A percentile compares a stretch with the other conserved stretches of the same genome.
phyloP scores from a whole-genome alignment of 73 alveolate genomes.

The Loxodes magnus region DNA sequence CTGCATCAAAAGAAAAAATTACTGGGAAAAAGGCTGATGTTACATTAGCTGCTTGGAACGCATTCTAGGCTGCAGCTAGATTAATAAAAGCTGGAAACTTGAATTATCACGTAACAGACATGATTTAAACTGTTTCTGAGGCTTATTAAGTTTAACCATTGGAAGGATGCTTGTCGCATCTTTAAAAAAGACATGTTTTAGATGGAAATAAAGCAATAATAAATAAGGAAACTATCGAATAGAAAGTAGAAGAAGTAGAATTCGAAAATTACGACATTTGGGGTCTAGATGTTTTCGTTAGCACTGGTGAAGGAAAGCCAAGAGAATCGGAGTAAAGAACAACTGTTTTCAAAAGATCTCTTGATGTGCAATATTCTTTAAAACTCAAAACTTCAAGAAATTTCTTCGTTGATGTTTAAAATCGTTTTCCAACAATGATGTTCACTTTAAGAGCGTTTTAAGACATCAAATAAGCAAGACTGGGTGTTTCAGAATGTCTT shows the following conservation, averaged over 20 bases:
- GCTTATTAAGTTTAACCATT: conserved; percentile 47
- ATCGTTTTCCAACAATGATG: conserved; percentile 85
- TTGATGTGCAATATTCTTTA: conserved; percentile 60
- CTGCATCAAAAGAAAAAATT: conserved; percentile 29
- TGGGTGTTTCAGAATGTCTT: conserved; percentile 84
- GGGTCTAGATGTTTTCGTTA: conserved; percentile 30
- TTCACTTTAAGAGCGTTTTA: conserved; percentile 85
- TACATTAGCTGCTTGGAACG: conserved; percentile 84
- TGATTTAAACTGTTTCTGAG: conserved; percentile 60
- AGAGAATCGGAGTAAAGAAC: conserved; percentile 75
- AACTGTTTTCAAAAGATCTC: conserved; percentile 91
- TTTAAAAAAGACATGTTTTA: conserved; percentile 87
- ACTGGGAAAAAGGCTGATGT: conserved; percentile 89
- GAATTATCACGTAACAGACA: conserved; percentile 54
- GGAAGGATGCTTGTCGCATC: conserved; percentile 92
- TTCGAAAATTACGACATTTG: conserved; percentile 46
- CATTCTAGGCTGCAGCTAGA: conserved; percentile 87
- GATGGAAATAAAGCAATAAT: conserved; percentile 92
- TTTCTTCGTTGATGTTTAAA: conserved; percentile 79
- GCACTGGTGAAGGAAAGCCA: conserved; percentile 46
- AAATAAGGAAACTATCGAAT: conserved; percentile 73
- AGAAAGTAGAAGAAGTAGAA: conserved; percentile 82
- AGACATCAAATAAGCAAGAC: conserved; percentile 70
- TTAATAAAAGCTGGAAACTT: conserved; percentile 10
- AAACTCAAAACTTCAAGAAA: conserved; percentile 43